Conservation (phyloP, 78 protist species). For the Salpingoeca rosetta region DNA sequence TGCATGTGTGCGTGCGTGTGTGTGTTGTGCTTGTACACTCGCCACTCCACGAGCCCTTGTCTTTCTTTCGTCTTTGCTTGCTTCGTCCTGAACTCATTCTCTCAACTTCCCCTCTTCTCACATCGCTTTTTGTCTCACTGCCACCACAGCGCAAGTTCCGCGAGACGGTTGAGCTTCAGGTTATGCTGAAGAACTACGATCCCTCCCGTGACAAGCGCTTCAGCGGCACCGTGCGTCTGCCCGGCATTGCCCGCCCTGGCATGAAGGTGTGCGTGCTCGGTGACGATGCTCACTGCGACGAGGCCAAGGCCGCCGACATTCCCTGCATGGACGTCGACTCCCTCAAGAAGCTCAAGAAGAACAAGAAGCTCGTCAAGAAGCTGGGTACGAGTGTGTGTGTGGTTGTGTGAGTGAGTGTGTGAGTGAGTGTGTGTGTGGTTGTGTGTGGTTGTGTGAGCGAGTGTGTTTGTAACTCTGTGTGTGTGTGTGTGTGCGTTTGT, state of each 20-base stretch:
- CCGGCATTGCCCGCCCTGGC: slow-evolving; percentile 61
- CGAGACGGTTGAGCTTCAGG: slow-evolving; percentile 93
- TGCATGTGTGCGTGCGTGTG: too few relatives aligned
- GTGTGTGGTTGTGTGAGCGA: too few relatives aligned
- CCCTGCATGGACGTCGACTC: slow-evolving; percentile 82
- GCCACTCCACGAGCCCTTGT: too few relatives aligned
- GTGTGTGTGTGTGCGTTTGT: too few relatives aligned
- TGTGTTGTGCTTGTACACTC: too few relatives aligned
- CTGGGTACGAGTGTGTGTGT: too few relatives aligned
- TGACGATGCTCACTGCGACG: slow-evolving; percentile 85
- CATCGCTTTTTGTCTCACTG: not conserved
- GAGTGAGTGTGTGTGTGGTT: too few relatives aligned
- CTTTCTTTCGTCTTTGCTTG: too few relatives aligned
- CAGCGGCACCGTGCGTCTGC: slow-evolving; percentile 79
- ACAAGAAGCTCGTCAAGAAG: slow-evolving; percentile 98
- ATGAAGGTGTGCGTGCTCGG: slow-evolving; percentile 85
- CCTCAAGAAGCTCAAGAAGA: slow-evolving; percentile 96
- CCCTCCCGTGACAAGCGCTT: slow-evolving; percentile 99
- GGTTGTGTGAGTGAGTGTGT: too few relatives aligned
- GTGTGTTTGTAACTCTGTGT: too few relatives aligned
- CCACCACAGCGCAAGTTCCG: slow-evolving; percentile 70
- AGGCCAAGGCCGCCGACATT: slow-evolving; percentile 72
- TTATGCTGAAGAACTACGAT: slow-evolving; percentile 97
- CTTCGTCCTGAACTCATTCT: too few relatives aligned
- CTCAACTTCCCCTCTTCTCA: not conserved